A percentile compares a stretch with the other conserved stretches of the same genome.
phyloP scores from a whole-genome alignment of 768 basidiomycete genomes.

The Leccinum barrowsii region DNA sequence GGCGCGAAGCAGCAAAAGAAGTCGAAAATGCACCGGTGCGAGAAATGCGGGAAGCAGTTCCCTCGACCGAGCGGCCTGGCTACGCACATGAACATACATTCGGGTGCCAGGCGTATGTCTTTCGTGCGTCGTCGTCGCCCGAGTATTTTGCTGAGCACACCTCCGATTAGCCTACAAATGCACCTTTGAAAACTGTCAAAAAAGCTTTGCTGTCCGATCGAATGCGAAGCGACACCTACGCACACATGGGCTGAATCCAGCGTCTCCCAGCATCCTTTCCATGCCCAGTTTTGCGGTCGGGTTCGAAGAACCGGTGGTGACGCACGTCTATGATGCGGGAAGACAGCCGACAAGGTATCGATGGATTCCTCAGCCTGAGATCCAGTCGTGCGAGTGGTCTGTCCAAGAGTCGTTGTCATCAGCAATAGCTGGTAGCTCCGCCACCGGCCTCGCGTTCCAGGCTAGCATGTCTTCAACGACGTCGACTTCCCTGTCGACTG shows the following conservation, averaged over 20 bases:
- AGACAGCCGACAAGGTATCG: constrained; percentile 34
- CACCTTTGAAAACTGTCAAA: constrained; percentile 55
- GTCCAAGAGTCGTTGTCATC: constrained; percentile 11
- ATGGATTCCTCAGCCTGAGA: constrained; percentile 42
- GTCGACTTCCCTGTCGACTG: constrained; percentile 33
- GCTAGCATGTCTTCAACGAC: constrained; percentile 35
- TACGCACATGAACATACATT: constrained; percentile 54
- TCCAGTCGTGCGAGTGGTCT: constrained; percentile 31
- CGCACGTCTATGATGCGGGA: constrained; percentile 39
- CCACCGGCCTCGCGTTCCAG: constrained; percentile 33
- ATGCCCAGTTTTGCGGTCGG: constrained; percentile 35
- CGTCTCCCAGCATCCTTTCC: constrained; percentile 17
- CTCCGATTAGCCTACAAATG: constrained; percentile 38
- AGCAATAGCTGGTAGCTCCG: constrained; percentile 16
- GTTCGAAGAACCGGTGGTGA: constrained; percentile 45
- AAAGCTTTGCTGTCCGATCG: constrained; percentile 73
- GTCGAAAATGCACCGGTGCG: constrained; percentile 49
- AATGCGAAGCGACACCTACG: constrained; percentile 79
- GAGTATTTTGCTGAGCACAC: constrained; percentile 5
- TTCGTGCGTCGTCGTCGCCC: not conserved
- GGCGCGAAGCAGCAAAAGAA: constrained; percentile 29
- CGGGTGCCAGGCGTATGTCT: constrained; percentile 46
- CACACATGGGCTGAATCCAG: constrained; percentile 57
- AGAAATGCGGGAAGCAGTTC: constrained; percentile 42
- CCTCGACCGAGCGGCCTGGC: constrained; percentile 49